phyloP scores from a whole-genome alignment of 2,329 filamentous ascomycete species.

The Trichoderma sp. region DNA sequence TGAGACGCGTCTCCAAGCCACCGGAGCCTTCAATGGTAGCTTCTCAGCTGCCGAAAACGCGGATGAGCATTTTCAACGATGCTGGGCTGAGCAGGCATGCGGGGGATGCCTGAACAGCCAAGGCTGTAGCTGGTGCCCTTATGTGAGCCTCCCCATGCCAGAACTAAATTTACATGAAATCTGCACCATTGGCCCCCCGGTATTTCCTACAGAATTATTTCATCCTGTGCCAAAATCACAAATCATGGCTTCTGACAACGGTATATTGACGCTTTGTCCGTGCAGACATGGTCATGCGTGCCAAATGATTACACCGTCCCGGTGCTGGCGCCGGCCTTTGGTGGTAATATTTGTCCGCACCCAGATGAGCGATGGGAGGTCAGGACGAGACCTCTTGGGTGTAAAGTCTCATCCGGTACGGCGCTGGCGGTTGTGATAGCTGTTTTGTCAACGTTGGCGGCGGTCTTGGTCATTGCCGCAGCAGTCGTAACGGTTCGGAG shows the following conservation, averaged over 20 bases:
- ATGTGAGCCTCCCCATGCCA: slow-evolving; percentile 37
- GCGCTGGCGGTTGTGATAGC: slow-evolving; percentile 31
- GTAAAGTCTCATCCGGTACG: slow-evolving; percentile 37
- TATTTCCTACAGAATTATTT: not conserved
- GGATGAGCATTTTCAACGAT: slow-evolving; percentile 45
- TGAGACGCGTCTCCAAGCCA: not conserved
- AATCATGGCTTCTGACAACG: not conserved
- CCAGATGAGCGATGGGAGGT: slow-evolving; percentile 44
- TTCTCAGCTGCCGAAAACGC: slow-evolving; percentile 32
- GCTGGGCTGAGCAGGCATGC: slow-evolving; percentile 53
- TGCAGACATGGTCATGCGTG: slow-evolving; percentile 53
- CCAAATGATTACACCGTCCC: slow-evolving; percentile 48
- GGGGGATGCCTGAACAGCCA: slow-evolving; percentile 43
- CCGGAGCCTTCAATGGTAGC: slow-evolving; percentile 29
- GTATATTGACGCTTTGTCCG: not conserved
- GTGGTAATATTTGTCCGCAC: slow-evolving; percentile 52
- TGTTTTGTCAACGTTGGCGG: slow-evolving; percentile 31
- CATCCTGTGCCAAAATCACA: not conserved
- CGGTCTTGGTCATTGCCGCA: slow-evolving; percentile 28
- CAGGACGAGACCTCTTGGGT: slow-evolving; percentile 37
- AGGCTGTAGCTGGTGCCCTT: slow-evolving; percentile 54
- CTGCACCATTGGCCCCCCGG: not conserved
- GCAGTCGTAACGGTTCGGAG: slow-evolving; percentile 22
- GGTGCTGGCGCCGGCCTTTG: slow-evolving; percentile 49
- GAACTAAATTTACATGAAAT: not conserved